phyloP scores from a whole-genome alignment of 495 filamentous ascomycete genomes.

The Venustampulla echinocandica region DNA sequence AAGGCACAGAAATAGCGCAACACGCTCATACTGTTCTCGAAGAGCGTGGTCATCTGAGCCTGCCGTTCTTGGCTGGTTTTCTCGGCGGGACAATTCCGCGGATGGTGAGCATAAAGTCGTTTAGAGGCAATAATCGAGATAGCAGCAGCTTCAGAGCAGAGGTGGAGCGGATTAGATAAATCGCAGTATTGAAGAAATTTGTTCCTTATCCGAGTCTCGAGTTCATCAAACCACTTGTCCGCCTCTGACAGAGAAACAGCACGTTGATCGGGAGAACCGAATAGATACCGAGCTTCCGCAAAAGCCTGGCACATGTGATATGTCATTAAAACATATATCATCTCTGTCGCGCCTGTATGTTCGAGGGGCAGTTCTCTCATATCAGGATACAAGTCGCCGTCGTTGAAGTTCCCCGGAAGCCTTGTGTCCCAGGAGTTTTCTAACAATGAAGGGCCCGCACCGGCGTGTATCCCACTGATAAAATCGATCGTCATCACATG shows the following conservation, averaged over 20 bases:
- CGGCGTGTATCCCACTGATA: constrained; percentile 58
- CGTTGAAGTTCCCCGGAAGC: constrained; percentile 16
- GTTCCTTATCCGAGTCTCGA: constrained; percentile 56
- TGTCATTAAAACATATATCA: constrained; percentile 21
- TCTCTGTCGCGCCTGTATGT: constrained; percentile 34
- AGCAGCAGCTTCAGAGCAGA: constrained; percentile 57
- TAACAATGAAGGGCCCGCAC: constrained; percentile 42
- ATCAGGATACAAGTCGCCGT: constrained; percentile 8
- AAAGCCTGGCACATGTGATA: constrained; percentile 53
- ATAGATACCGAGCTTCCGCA: constrained; percentile 5
- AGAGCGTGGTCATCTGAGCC: constrained; percentile 38
- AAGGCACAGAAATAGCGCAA: constrained; percentile 34
- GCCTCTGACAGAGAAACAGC: neutral
- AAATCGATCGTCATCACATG: constrained; percentile 65
- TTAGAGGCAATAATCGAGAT: constrained; percentile 42
- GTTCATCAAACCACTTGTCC: constrained; percentile 28
- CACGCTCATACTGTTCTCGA: constrained; percentile 63
- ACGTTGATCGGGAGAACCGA: neutral
- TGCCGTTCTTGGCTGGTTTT: constrained; percentile 43
- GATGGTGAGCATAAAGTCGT: constrained; percentile 22
- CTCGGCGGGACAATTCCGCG: constrained; percentile 14
- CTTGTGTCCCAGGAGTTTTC: constrained; percentile 14
- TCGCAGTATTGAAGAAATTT: constrained; percentile 52
- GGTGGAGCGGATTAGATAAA: constrained; percentile 54
- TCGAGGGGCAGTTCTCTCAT: constrained; percentile 22